Conservation (phyloP, 106 monocot genomes). For the Dendrobium catenatum region DNA sequence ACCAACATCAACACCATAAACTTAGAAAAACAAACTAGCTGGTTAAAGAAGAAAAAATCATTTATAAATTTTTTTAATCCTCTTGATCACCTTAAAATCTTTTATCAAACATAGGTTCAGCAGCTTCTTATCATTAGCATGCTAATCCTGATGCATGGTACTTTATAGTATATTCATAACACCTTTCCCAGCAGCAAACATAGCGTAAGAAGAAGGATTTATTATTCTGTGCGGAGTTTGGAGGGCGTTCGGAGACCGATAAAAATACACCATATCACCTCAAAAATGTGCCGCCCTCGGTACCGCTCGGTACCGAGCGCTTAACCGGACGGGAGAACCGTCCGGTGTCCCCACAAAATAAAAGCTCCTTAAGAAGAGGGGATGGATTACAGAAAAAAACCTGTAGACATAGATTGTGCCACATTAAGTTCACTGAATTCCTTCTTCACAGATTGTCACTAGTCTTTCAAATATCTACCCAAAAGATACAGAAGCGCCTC, state of each 20-base stretch:
- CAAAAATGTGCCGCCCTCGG: too few relatives aligned
- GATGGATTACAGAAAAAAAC: neutral
- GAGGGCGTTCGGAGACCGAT: too few relatives aligned
- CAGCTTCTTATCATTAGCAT: neutral
- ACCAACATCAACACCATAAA: too few relatives aligned
- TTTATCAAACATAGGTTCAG: neutral
- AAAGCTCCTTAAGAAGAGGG: too few relatives aligned
- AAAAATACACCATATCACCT: too few relatives aligned
- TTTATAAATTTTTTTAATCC: neutral
- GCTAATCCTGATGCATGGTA: neutral
- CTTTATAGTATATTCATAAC: neutral
- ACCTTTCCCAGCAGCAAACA: neutral
- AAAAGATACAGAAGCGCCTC: slow-evolving; percentile 87
- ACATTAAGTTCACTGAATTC: neutral
- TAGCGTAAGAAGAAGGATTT: too few relatives aligned
- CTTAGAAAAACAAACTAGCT: neutral
- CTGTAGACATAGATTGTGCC: neutral
- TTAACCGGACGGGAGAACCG: too few relatives aligned
- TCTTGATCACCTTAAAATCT: neutral
- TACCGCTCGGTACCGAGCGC: too few relatives aligned
- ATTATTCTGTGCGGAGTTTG: too few relatives aligned
- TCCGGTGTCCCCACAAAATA: too few relatives aligned
- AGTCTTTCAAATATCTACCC: slow-evolving; percentile 70
- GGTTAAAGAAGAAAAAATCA: neutral
- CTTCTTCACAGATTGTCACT: slow-evolving; percentile 42